phyloP scores from a whole-genome alignment of 2,329 filamentous ascomycete genomes.

The Colletotrichum sansevieriae region DNA sequence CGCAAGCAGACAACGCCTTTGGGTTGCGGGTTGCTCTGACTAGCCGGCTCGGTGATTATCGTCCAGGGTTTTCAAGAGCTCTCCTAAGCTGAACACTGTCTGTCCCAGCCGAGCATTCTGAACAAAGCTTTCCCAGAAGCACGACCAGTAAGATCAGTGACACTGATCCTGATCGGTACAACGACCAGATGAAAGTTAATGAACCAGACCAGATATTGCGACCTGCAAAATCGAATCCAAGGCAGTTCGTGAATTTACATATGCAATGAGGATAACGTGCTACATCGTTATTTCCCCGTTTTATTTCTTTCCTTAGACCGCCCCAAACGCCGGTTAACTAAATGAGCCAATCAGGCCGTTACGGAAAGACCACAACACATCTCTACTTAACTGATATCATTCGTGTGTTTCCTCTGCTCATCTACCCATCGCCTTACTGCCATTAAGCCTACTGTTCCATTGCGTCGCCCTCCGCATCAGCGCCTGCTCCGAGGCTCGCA shows the following conservation, averaged over 20 bases:
- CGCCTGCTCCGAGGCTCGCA: slow-evolving; percentile 72
- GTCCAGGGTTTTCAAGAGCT: too few species aligned
- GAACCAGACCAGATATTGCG: too few species aligned
- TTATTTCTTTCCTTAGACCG: slow-evolving; percentile 30
- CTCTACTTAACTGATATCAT: slow-evolving; percentile 32
- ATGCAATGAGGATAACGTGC: slow-evolving; percentile 29
- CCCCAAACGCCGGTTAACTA: slow-evolving; percentile 34
- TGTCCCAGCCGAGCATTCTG: too few species aligned
- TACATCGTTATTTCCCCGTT: slow-evolving; percentile 10
- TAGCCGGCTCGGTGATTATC: too few species aligned
- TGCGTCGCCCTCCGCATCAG: slow-evolving; percentile 54
- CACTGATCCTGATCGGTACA: too few species aligned
- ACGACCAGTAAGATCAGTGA: too few species aligned
- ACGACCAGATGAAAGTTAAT: too few species aligned
- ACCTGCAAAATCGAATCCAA: too few species aligned
- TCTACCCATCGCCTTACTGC: slow-evolving; percentile 10
- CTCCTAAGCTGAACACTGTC: too few species aligned
- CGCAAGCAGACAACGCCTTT: too few species aligned
- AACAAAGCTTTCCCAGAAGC: too few species aligned
- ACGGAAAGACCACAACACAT: slow-evolving; percentile 15
- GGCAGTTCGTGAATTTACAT: neutral
- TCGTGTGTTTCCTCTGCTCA: neutral
- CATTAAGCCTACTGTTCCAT: slow-evolving; percentile 63
- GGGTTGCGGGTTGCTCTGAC: too few species aligned
- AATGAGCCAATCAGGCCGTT: slow-evolving; percentile 25